Evolutionary conservation across 208 protist genomes (phyloP).

Genomic region (Crithidia expoeki): DNA sequence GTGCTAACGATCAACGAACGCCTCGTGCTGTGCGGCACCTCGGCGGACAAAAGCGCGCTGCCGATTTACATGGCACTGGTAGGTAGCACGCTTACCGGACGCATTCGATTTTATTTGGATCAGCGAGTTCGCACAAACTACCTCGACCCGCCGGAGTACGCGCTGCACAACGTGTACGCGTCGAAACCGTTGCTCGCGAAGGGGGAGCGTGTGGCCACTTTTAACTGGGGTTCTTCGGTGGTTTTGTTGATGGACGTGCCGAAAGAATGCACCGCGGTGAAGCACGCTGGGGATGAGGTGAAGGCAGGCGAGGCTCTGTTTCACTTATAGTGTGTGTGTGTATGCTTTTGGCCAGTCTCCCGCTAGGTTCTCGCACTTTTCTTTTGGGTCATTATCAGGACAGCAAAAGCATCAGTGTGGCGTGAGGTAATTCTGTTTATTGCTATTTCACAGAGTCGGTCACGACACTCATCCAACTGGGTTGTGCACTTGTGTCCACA

Average conservation of each 20-base stretch:
- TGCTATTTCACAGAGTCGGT: slow-evolving; percentile 16
- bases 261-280: slow-evolving; percentile 36
- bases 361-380: neutral
- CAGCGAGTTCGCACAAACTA: slow-evolving; percentile 80
- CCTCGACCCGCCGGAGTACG: slow-evolving; percentile 79
- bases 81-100: slow-evolving; percentile 76
- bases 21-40: slow-evolving; percentile 61
- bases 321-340: slow-evolving; percentile 10
- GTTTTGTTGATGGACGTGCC: slow-evolving; percentile 83
- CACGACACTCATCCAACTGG: neutral
- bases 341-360: neutral
- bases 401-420: no score
- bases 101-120: slow-evolving; percentile 72
- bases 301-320: slow-evolving; percentile 75
- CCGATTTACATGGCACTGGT: slow-evolving; percentile 68
- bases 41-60: slow-evolving; percentile 7
- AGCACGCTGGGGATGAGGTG: slow-evolving; percentile 51
- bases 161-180: slow-evolving; percentile 58
- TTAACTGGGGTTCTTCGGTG: slow-evolving; percentile 89
- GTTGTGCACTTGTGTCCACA: neutral
- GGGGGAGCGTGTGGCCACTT: slow-evolving; percentile 59
- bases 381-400: neutral
- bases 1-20: slow-evolving; percentile 83
- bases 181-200: slow-evolving; percentile 39
- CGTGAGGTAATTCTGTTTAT: neutral